Conservation (phyloP, 805 yeast species). For the Yarrowia sp. region DNA sequence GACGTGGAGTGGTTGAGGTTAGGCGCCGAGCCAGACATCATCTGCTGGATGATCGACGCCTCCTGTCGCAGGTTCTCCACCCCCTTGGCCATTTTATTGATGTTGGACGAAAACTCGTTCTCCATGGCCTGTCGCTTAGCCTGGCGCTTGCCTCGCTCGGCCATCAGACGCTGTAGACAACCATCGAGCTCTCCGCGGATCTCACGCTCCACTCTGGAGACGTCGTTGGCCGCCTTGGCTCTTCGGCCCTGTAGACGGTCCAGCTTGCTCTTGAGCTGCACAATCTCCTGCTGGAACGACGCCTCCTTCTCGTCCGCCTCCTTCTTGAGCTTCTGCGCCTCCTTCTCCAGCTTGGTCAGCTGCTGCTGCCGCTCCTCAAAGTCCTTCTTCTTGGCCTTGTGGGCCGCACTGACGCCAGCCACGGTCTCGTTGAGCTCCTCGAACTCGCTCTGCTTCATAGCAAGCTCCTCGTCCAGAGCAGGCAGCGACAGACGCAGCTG, state of each 20-base stretch:
- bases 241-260: constrained; percentile 35
- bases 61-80: constrained; percentile 34
- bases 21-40: constrained; percentile 10
- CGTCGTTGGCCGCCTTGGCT: constrained; percentile 33
- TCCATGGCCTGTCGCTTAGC: constrained; percentile 37
- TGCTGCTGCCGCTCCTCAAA: constrained; percentile 31
- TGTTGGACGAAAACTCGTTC: constrained; percentile 39
- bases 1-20: constrained; percentile 8
- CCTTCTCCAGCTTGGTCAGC: constrained; percentile 28
- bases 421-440: constrained; percentile 19
- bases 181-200: constrained; percentile 31
- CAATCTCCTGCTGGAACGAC: constrained; percentile 33
- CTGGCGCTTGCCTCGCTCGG: constrained; percentile 34
- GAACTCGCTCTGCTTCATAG: constrained; percentile 26
- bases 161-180: constrained; percentile 34
- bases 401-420: not conserved
- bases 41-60: constrained; percentile 17
- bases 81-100: constrained; percentile 39
- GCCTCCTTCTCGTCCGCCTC: constrained; percentile 30
- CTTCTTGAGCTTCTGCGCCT: constrained; percentile 27
- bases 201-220: constrained; percentile 36
- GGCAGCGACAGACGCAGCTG: constrained; percentile 42
- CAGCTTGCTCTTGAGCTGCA: constrained; percentile 31
- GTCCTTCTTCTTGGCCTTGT: constrained; percentile 26
- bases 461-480: constrained; percentile 27